Evolutionary conservation across 2,329 filamentous ascomycete genomes (phyloP), one percentile per base, ranked within the genome.

Genomic region (Chalaropsis ovoidea): DNA sequence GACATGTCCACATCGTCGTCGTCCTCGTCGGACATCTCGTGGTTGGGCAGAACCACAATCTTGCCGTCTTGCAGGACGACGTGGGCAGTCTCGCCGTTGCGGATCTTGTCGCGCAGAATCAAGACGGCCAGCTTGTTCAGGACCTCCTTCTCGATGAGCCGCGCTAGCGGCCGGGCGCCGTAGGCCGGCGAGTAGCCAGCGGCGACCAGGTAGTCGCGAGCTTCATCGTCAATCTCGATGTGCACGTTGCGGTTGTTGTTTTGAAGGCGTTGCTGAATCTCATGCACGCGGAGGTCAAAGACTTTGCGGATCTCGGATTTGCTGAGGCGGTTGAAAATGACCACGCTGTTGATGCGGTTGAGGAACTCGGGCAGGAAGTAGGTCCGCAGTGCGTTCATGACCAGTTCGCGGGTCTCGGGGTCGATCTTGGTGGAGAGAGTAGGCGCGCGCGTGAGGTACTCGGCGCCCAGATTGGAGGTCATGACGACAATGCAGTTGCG

Each of bases 401-500:
- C 93, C 69, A 97, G 80, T 73, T 96, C 92, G 68, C 84, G 83
- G 0, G 92, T 96, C 1, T 88, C 86, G 0, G 86, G 81, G 71
- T 99, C 94, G 70, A 99, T 94, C 73, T 81, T 86, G 71, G 93
- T 93, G 71, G 95, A 89, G 63, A 86, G 84, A 63, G 83, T 83
- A 65, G 86, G 86, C 17, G 89, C 87, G 24, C 91, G 87, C 47
- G 89, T 79, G n/a, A 99, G 87, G 75, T 87, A 95, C 75, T 97
- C 94, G 41, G 94, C 94, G 70, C 94, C 94, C 68, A 99, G 77
- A 79, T 99, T 99, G 72, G 91, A 96, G 0, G 94, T 99, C 91
- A 99, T 95, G 76, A 99, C 94, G 54, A 99, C 93, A 70, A 99
- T 97, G 75, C 93, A 97, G 81, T 99, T 99, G 77, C 87, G 90